Conservation (phyloP, 768 basidiomycete species). For the Hydnomerulius pinastri region DNA sequence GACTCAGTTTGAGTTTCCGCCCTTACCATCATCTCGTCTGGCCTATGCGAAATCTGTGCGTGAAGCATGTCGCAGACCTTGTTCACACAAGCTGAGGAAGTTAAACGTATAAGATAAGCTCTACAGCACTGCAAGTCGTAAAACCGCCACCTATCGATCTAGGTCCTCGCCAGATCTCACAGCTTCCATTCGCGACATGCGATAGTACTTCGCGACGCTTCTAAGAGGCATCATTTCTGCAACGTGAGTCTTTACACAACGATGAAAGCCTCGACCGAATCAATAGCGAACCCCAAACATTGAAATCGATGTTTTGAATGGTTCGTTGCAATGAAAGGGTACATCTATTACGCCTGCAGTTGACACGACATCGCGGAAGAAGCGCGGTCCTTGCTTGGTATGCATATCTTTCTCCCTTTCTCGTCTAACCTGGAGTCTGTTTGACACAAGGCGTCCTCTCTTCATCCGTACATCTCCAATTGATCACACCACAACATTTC, state of each 20-base stretch:
- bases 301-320: no score
- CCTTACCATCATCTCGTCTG: no score
- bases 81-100: conserved; percentile 21
- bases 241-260: conserved; percentile 53
- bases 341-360: conserved; percentile 73
- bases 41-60: no score
- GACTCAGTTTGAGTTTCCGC: no score
- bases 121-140: background rate
- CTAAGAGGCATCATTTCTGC: conserved; percentile 79
- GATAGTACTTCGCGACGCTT: conserved; percentile 75
- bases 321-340: conserved; percentile 46
- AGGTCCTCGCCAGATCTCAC: no score
- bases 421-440: conserved; percentile 7
- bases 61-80: conserved; percentile 21
- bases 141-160: background rate
- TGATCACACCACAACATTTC: background rate
- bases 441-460: no score
- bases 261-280: background rate
- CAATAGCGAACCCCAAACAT: conserved; percentile 7
- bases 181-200: conserved; percentile 78
- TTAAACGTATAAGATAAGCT: conserved; percentile 19
- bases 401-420: conserved; percentile 18
- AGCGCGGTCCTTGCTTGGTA: conserved; percentile 77
- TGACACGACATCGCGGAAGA: conserved; percentile 76
- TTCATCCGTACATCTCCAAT: background rate